phyloP scores from a whole-genome alignment of 2,329 filamentous ascomycete genomes.

The Endocalyx cinctus region DNA sequence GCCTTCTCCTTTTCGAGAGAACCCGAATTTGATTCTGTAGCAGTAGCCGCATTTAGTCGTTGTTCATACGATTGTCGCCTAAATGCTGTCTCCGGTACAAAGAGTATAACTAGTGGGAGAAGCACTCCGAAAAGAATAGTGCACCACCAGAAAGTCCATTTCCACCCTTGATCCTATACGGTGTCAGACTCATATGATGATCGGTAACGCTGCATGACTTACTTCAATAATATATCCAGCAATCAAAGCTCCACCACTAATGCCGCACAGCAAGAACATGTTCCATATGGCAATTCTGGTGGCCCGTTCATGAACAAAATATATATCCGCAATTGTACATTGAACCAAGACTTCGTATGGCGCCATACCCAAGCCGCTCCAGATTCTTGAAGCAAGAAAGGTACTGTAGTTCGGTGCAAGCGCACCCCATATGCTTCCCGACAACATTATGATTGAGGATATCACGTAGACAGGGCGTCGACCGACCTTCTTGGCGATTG shows the following conservation, averaged over 20 bases:
- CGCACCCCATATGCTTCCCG: constrained; percentile 43
- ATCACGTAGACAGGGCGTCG: constrained; percentile 45
- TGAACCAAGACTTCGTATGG: constrained; percentile 49
- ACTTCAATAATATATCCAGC: constrained; percentile 36
- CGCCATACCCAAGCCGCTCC: constrained; percentile 45
- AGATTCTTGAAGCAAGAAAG: constrained; percentile 41
- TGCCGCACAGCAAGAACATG: constrained; percentile 35
- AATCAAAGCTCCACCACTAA: constrained; percentile 36
- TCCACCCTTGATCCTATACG: constrained; percentile 32
- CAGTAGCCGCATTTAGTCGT: constrained; percentile 6
- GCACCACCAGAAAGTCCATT: constrained; percentile 43
- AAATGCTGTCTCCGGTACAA: constrained; percentile 49
- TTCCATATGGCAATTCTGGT: constrained; percentile 38
- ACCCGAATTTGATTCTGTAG: constrained; percentile 12
- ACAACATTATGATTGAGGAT: constrained; percentile 42
- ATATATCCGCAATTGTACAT: constrained; percentile 43
- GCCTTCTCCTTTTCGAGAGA: constrained; percentile 18
- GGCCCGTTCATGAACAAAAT: constrained; percentile 42
- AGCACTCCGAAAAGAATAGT: constrained; percentile 40
- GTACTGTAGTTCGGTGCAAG: constrained; percentile 37
- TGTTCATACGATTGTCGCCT: constrained; percentile 25
- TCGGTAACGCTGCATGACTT: constrained; percentile 3
- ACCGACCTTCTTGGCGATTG: constrained; percentile 46
- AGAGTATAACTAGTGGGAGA: constrained; percentile 38
- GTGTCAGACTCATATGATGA: background rate